phyloP scores from a whole-genome alignment of 78 protist genomes.

The Anaeramoeba ignava region DNA sequence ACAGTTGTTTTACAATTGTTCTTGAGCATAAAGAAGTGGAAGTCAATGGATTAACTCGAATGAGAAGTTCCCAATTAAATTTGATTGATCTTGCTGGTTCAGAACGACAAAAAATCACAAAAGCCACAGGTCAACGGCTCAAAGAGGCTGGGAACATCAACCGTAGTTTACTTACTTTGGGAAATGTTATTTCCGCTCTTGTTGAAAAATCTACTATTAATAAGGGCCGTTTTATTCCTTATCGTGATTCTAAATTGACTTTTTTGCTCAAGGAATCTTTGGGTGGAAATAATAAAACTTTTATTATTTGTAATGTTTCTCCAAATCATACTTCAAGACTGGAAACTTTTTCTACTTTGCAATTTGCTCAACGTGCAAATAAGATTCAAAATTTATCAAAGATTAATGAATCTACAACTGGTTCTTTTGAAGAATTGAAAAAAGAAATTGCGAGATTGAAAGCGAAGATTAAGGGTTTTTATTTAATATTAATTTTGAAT shows the following conservation, averaged over 20 bases:
- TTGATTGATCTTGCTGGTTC: slow-evolving; percentile 62
- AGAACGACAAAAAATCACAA: slow-evolving; percentile 43
- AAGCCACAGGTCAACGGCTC: slow-evolving; percentile 40
- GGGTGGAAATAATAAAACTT: slow-evolving; percentile 42
- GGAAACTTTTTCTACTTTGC: slow-evolving; percentile 58
- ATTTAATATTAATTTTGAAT: too few relatives aligned
- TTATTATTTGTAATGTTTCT: slow-evolving; percentile 37
- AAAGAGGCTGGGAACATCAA: slow-evolving; percentile 53
- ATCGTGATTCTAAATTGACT: slow-evolving; percentile 61
- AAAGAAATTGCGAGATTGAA: too few relatives aligned
- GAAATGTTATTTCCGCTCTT: too few relatives aligned
- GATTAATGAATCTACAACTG: not conserved
- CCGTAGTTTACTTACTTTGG: too few relatives aligned
- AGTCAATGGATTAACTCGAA: not conserved
- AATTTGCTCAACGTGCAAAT: slow-evolving; percentile 49
- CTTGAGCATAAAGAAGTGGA: not conserved
- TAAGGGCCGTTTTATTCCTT: too few relatives aligned
- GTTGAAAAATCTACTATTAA: too few relatives aligned
- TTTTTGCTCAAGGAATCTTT: slow-evolving; percentile 31
- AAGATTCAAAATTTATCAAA: slow-evolving; percentile 2
- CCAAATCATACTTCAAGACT: slow-evolving; percentile 33
- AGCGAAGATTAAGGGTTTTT: too few relatives aligned
- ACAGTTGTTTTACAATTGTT: slow-evolving; percentile 33
- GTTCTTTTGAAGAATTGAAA: not conserved
- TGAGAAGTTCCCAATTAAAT: too few relatives aligned